These are phyloP conservation scores for Orobanche coerulescens DNA, from an alignment of 257 asterid genomes.

Conservation along the genomic window DNA sequence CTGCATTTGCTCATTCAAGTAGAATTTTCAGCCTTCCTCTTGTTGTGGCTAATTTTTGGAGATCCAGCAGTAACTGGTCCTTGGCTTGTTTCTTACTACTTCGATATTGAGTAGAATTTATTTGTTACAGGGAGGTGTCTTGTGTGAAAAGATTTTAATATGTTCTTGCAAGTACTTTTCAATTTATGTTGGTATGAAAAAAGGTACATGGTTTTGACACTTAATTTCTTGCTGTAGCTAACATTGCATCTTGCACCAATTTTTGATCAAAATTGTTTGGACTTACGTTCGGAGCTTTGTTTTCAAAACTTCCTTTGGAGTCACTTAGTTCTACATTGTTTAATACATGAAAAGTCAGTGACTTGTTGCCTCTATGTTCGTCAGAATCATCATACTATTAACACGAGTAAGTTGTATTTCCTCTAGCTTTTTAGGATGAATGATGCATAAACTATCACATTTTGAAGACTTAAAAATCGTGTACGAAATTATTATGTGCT, in stretches of 20 bases:
- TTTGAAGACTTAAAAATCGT: slow-evolving; percentile 10
- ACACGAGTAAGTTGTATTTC: background rate
- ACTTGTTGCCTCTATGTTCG: background rate
- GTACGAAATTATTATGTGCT: slow-evolving; percentile 14
- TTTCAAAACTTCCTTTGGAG: background rate
- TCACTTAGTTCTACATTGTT: background rate
- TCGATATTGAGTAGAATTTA: background rate
- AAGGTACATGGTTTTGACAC: background rate
- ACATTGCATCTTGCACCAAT: slow-evolving; percentile 3
- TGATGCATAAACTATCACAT: slow-evolving; percentile 10
- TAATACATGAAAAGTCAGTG: background rate
- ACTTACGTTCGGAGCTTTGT: background rate
- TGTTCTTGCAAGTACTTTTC: background rate
- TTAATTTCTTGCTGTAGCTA: background rate
- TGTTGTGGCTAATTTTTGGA: background rate
- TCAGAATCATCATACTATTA: slow-evolving; percentile 11
- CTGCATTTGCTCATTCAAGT: slow-evolving; percentile 2
- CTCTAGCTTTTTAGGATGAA: background rate
- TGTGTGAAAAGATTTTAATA: background rate
- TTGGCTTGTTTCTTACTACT: background rate
- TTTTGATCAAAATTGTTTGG: slow-evolving; percentile 7
- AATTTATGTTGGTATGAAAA: background rate
- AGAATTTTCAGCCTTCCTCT: background rate
- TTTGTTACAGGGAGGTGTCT: background rate
- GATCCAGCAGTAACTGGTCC: background rate